These are phyloP conservation scores for Lotus japonicus DNA, from an alignment of 306 rosid genomes.

Conservation along the genomic window DNA sequence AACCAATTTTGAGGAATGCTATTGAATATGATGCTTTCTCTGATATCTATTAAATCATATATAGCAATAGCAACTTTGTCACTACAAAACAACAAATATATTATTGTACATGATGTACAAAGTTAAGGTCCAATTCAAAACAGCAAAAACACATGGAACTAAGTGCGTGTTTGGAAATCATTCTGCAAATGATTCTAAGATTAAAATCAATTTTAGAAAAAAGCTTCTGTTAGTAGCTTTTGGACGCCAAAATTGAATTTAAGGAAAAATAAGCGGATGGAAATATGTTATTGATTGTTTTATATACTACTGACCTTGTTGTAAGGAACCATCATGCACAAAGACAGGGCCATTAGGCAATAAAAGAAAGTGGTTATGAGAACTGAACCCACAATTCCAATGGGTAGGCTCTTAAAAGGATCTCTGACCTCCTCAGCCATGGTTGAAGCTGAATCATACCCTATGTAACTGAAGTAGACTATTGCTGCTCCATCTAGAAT, in stretches of 20 bases:
- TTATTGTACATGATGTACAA: background rate
- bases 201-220: too few species aligned
- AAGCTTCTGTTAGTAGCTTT: too few species aligned
- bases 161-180: too few species aligned
- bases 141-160: background rate
- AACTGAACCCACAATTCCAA: constrained; percentile 91
- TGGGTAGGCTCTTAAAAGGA: constrained; percentile 66
- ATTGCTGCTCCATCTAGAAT: constrained; percentile 87
- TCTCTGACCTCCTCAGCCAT: constrained; percentile 87
- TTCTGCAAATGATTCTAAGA: too few species aligned
- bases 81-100: background rate
- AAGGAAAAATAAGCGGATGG: background rate
- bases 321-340: constrained; percentile 79
- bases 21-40: constrained; percentile 56
- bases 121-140: constrained; percentile 1
- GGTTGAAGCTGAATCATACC: constrained; percentile 94
- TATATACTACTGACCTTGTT: constrained; percentile 39
- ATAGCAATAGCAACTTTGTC: background rate
- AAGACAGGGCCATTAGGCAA: constrained; percentile 83
- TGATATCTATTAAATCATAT: constrained; percentile 43
- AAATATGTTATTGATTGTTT: background rate
- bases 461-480: constrained; percentile 88
- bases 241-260: too few species aligned
- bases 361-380: constrained; percentile 70
- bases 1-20: constrained; percentile 61